These are phyloP conservation scores for Kitagawia praeruptora DNA, from an alignment of 129 eudicot species.

Conservation along the genomic window DNA sequence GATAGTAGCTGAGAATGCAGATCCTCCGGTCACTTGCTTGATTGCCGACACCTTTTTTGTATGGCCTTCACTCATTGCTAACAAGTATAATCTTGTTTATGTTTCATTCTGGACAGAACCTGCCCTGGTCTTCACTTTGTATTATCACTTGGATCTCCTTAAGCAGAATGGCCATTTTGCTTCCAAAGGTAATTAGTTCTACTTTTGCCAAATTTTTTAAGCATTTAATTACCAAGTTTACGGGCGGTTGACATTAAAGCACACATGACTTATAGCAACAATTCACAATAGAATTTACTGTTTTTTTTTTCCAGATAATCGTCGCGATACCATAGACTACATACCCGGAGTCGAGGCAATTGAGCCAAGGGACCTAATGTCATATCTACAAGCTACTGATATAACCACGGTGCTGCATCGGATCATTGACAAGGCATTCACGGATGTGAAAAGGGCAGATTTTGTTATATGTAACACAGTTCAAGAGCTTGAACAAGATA, in stretches of 20 bases:
- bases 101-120: slow-evolving; percentile 14
- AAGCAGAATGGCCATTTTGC: slow-evolving; percentile 13
- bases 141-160: slow-evolving; percentile 12
- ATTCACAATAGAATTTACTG: not conserved
- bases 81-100: slow-evolving; percentile 1
- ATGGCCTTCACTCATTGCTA: slow-evolving; percentile 11
- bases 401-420: slow-evolving; percentile 39
- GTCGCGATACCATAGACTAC: slow-evolving; percentile 48
- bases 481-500: slow-evolving; percentile 59
- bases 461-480: slow-evolving; percentile 65
- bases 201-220: not conserved
- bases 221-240: not conserved
- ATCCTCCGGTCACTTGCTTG: slow-evolving; percentile 9
- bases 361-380: slow-evolving; percentile 60
- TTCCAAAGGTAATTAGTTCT: not conserved
- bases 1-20: not conserved
- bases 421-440: slow-evolving; percentile 45
- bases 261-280: not conserved
- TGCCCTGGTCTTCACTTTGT: slow-evolving; percentile 10
- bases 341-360: slow-evolving; percentile 68
- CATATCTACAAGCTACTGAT: slow-evolving; percentile 61
- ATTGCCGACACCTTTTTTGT: slow-evolving; percentile 13
- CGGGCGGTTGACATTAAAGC: not conserved
- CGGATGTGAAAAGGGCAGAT: slow-evolving; percentile 51
- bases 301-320: slow-evolving; percentile 31